Base-by-base conservation (phyloP, 1,139 yeast genomes). In the Blastobotrys proliferans region DNA sequence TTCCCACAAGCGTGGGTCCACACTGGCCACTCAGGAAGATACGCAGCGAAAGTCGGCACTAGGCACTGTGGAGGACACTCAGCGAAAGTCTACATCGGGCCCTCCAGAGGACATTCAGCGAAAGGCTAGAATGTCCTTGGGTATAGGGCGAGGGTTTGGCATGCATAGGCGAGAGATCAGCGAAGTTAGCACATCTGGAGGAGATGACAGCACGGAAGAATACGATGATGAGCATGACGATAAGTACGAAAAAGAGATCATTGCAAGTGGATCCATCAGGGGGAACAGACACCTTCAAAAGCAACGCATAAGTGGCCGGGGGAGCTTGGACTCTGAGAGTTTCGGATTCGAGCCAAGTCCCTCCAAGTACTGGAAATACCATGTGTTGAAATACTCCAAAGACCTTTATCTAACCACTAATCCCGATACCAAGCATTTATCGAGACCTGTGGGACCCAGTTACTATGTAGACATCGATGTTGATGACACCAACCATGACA, bases 321-420 rank as follows among this genome's bases (percentile, higher is more conserved):
- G 8, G 16, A 6, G 14, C 26, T 16, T 9, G 21, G 20, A n/a
- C 20, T 29, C 13, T 10, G 32, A 30, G 17, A 25, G 27, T n/a
- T n/a, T 6, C 17, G 34, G 33, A 10, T 27, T 19, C 4, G 45
- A 33, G 25, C 36, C 34, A 19, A 32, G 21, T 10, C 26, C 31
- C 13, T 8, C 21, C 25, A 26, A 31, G 25, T 51, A 48, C 41
- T 58, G 58, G 58, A 55, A 54, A 35, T 58, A 58, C 43, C 58
- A 57, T 40, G 53, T 56, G 33, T 50, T 57, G 38, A 58, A 58
- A 40, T 57, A 55, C 41, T 49, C 59, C 30, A 55, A 55, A 37
- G 63, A 58, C 41, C 40, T 58, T 32, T 58, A 58, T 40, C 36
- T 58, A 47, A 56, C 61, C 2, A 58, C 63, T 10, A 58, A 54